Evolutionary conservation across 352 stramenopile genomes (phyloP).

Genomic region (Phytophthora kernoviae): DNA sequence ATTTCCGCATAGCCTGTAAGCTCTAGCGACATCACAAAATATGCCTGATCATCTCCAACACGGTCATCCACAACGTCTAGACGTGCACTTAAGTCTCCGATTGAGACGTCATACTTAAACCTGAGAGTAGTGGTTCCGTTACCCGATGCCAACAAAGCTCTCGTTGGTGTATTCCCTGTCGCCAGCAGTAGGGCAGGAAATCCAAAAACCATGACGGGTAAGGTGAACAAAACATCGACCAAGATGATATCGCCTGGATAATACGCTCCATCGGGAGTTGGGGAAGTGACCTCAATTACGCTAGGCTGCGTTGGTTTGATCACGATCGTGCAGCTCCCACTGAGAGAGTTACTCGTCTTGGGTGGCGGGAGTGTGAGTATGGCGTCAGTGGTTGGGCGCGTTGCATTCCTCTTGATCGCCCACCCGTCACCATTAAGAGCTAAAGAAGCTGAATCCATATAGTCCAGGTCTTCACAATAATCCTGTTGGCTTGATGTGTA

Average conservation of each 20-base stretch:
- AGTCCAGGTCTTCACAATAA: constrained; percentile 71
- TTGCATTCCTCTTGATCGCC: constrained; percentile 49
- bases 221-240: constrained; percentile 61
- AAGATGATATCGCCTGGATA: constrained; percentile 60
- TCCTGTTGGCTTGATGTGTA: constrained; percentile 58
- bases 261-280: constrained; percentile 50
- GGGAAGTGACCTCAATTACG: constrained; percentile 41
- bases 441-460: constrained; percentile 53
- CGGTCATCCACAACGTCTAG: constrained; percentile 68
- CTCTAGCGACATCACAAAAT: constrained; percentile 56
- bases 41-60: constrained; percentile 27
- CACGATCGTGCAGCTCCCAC: constrained; percentile 46
- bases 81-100: constrained; percentile 39
- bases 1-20: constrained; percentile 44
- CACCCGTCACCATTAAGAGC: constrained; percentile 30
- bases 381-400: constrained; percentile 51
- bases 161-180: constrained; percentile 13
- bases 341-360: constrained; percentile 46
- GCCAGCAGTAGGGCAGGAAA: constrained; percentile 46
- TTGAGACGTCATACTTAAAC: constrained; percentile 54
- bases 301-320: constrained; percentile 61
- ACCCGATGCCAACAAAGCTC: constrained; percentile 34
- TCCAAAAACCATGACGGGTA: constrained; percentile 67
- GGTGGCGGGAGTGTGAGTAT: constrained; percentile 50
- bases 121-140: constrained; percentile 49